Evolutionary conservation across 208 protist species (phyloP).

Genomic region (Spongospora subterranea): DNA sequence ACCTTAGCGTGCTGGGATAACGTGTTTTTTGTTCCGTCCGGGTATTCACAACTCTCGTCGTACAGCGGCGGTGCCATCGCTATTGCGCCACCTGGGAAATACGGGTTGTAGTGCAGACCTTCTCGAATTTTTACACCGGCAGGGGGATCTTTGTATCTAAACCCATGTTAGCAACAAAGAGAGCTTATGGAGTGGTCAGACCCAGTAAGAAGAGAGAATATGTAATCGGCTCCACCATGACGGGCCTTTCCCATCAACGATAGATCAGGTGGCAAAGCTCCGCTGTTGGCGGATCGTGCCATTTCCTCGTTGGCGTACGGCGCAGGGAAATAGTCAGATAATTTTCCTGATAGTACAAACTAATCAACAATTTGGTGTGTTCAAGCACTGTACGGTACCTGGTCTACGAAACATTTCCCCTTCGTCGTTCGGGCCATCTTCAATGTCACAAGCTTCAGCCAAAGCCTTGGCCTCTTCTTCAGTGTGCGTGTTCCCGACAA

Average conservation of each 20-base stretch:
- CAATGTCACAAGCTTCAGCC: conserved; percentile 86
- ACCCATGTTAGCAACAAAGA: neutral
- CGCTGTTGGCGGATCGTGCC: conserved; percentile 93
- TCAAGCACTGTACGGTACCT: neutral
- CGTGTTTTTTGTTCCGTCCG: conserved; percentile 94
- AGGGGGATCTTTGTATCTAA: conserved; percentile 83
- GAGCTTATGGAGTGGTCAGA: neutral
- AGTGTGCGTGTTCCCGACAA: conserved; percentile 77
- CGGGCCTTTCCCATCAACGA: conserved; percentile 92
- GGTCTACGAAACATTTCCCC: conserved; percentile 92
- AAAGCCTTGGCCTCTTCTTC: conserved; percentile 78
- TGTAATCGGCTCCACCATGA: conserved; percentile 84
- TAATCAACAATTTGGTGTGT: neutral
- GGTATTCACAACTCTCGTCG: conserved; percentile 93
- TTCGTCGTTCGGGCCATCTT: conserved; percentile 91
- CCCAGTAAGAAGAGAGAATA: conserved; percentile 96
- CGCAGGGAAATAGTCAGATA: conserved; percentile 91
- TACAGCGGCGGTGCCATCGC: conserved; percentile 94
- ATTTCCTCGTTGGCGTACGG: conserved; percentile 96
- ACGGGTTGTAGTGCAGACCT: conserved; percentile 94
- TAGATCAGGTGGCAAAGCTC: conserved; percentile 95
- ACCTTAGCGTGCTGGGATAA: conserved; percentile 94
- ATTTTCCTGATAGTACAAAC: conserved; percentile 82
- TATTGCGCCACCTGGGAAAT: conserved; percentile 95
- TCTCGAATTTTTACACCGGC: conserved; percentile 87